These are phyloP conservation scores for Sonneratia caseolaris DNA, from an alignment of 345 rosid genomes.

Conservation along the genomic window DNA sequence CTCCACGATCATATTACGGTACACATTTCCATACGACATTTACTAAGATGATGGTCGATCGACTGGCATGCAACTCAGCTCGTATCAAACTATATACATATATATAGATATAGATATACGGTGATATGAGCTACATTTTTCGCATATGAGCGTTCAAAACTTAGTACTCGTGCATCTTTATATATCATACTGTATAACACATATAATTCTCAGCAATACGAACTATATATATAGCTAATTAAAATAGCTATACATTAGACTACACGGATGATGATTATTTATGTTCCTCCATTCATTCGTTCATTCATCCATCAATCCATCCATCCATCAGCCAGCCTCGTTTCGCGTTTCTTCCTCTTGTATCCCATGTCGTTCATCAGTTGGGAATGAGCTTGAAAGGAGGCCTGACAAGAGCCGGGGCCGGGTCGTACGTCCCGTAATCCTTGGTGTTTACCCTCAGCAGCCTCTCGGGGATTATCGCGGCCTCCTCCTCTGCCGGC, in stretches of 20 bases:
- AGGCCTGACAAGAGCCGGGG: constrained; percentile 65
- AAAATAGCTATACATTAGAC: neutral
- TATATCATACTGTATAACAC: neutral
- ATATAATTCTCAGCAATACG: neutral
- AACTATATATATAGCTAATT: neutral
- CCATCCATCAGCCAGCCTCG: neutral
- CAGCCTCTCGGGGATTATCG: constrained; percentile 46
- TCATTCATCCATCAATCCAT: neutral
- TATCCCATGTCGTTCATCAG: constrained; percentile 11
- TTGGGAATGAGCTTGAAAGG: constrained; percentile 95
- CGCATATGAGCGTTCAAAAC: neutral
- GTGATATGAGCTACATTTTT: neutral
- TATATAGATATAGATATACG: too few relatives aligned
- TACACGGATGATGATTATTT: neutral
- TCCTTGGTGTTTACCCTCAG: constrained; percentile 51
- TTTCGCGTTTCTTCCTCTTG: neutral
- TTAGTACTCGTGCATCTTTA: neutral
- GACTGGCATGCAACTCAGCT: too few relatives aligned
- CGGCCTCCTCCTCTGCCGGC: constrained; percentile 12
- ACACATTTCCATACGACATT: too few relatives aligned
- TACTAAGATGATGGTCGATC: too few relatives aligned
- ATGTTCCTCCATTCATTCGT: neutral
- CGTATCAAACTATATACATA: too few relatives aligned
- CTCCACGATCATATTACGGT: too few relatives aligned
- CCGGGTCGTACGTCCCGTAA: constrained; percentile 66